phyloP scores from a whole-genome alignment of 2,329 filamentous ascomycete species.

The Hypoxylon sp. region DNA sequence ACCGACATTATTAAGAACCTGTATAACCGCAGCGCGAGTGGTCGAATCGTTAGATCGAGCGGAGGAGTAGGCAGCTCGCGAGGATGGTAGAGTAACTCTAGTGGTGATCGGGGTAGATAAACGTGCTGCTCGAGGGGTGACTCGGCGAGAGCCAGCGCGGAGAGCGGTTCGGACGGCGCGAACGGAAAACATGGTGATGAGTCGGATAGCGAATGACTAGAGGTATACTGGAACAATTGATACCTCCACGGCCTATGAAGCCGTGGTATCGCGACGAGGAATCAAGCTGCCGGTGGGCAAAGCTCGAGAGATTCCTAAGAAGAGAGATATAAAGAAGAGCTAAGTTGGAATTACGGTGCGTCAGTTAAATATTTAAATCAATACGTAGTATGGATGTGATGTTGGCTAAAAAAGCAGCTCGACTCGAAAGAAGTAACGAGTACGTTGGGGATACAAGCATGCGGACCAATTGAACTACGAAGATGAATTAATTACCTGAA shows the following conservation, averaged over 20 bases:
- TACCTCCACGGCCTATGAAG: constrained; percentile 35
- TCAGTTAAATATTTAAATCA: constrained; percentile 28
- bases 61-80: constrained; percentile 49
- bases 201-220: constrained; percentile 11
- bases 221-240: constrained; percentile 20
- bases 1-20: constrained; percentile 92
- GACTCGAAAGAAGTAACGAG: neutral
- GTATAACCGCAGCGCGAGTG: constrained; percentile 83
- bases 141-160: constrained; percentile 45
- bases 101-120: constrained; percentile 31
- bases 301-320: constrained; percentile 24
- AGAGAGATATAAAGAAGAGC: constrained; percentile 19
- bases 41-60: constrained; percentile 58
- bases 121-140: constrained; percentile 37
- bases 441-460: neutral
- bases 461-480: constrained; percentile 27
- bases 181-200: constrained; percentile 39
- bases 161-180: constrained; percentile 44
- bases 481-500: constrained; percentile 30
- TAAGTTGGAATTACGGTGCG: constrained; percentile 11
- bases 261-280: constrained; percentile 33
- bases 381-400: too few species aligned
- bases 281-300: constrained; percentile 32
- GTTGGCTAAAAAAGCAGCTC: constrained; percentile 11
- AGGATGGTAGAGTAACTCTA: constrained; percentile 33